Evolutionary conservation across 139 green algal genomes (phyloP), one percentile per base, ranked within the genome.

Genomic region (Asterochloris sp.): DNA sequence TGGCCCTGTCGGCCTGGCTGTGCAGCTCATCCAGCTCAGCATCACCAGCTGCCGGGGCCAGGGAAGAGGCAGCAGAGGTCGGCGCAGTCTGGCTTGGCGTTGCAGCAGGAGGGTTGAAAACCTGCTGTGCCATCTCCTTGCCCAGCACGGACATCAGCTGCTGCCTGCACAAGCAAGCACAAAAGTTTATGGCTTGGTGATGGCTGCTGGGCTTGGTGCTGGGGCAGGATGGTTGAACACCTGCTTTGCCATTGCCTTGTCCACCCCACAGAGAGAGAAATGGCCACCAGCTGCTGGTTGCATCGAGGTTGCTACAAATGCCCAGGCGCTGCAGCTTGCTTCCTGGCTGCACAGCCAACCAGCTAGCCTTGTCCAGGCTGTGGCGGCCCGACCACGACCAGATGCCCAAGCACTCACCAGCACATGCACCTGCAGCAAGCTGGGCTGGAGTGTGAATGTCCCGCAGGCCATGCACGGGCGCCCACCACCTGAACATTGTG

Each of bases 61-160:
- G 63, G 15, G 62, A 26, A 62, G 27, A 47, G 29, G 26, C 77
- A 23, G 14, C 26, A 21, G 63, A 0, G 16, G 14, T 63, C n/a
- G 24, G 13, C 19, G 63, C 10, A 9, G 16, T 17, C 23, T 26
- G 27, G 62, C 27, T 26, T 80, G 61, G 21, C 61, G 23, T 62
- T n/a, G 61, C 2, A 13, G 9, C 27, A 28, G 10, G 11, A 17
- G 27, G 19, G 13, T 11, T 0, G 15, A 81, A 28, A 0, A 81
- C 62, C 63, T 81, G 28, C 61, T 73, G 61, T 29, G 77, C 77
- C n/a, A 19, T 62, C 14, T 63, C 62, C 69, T 81, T 28, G 10
- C 77, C 77, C 17, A 81, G 62, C 14, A 62, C 26, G 9, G 73
- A 62, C 0, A 81, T 62, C 63, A 81, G 62, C 28, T 81, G 77